phyloP scores from a whole-genome alignment of 2,329 filamentous ascomycete species.

The Fusarium staphyleae region DNA sequence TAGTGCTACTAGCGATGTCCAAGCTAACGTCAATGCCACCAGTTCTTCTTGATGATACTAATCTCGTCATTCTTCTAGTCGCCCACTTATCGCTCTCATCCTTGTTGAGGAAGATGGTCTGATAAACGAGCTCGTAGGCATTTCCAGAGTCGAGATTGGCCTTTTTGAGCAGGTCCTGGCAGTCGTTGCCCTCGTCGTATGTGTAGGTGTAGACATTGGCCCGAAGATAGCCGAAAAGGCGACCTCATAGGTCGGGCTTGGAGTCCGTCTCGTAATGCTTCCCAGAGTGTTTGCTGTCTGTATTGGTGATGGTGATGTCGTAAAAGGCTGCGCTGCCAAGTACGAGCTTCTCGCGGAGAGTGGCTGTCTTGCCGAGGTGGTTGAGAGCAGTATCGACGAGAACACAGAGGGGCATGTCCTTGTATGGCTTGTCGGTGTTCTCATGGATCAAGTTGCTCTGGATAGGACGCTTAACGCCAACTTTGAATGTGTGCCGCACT shows the following conservation, averaged over 20 bases:
- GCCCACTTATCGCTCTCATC: slow-evolving; percentile 64
- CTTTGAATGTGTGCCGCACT: slow-evolving; percentile 58
- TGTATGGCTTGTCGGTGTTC: slow-evolving; percentile 58
- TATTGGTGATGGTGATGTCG: slow-evolving; percentile 74
- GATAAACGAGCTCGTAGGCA: slow-evolving; percentile 68
- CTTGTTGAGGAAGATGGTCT: slow-evolving; percentile 72
- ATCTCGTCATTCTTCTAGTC: slow-evolving; percentile 62
- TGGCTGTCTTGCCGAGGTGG: slow-evolving; percentile 64
- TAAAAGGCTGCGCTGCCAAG: slow-evolving; percentile 74
- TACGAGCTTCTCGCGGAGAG: slow-evolving; percentile 68
- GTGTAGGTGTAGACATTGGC: slow-evolving; percentile 71
- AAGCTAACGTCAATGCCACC: slow-evolving; percentile 76
- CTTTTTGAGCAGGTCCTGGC: slow-evolving; percentile 73
- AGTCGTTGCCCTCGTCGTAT: slow-evolving; percentile 69
- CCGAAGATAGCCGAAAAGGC: slow-evolving; percentile 64
- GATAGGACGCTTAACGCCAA: slow-evolving; percentile 61
- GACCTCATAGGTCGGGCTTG: slow-evolving; percentile 58
- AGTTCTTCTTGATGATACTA: slow-evolving; percentile 69
- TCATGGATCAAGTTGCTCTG: slow-evolving; percentile 59
- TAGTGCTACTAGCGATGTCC: slow-evolving; percentile 71
- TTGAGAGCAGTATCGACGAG: slow-evolving; percentile 69
- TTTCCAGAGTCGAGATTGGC: slow-evolving; percentile 31
- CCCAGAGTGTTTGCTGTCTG: slow-evolving; percentile 69
- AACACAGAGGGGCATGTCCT: slow-evolving; percentile 72
- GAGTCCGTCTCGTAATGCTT: slow-evolving; percentile 72